Conservation (phyloP, 495 filamentous ascomycete species). For the Talaromyces thailandensis region DNA sequence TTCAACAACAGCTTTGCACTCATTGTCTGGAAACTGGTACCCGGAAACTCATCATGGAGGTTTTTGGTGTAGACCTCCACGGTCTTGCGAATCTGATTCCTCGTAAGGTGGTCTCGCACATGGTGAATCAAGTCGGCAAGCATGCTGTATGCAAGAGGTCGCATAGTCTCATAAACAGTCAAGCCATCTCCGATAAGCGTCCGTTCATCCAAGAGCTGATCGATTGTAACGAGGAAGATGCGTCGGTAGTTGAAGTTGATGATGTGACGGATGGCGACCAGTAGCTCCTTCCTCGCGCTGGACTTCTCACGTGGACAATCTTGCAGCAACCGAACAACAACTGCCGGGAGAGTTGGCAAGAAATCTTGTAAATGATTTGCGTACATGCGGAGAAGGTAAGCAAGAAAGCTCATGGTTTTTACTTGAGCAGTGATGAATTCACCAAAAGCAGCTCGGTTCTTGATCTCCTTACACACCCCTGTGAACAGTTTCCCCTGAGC, state of each 20-base stretch:
- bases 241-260: slow-evolving; percentile 98
- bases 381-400: slow-evolving; percentile 85
- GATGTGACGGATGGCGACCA: slow-evolving; percentile 95
- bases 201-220: slow-evolving; percentile 86
- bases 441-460: slow-evolving; percentile 88
- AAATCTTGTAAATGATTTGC: slow-evolving; percentile 84
- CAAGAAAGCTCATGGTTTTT: slow-evolving; percentile 98
- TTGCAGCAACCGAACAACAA: slow-evolving; percentile 84
- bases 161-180: slow-evolving; percentile 93
- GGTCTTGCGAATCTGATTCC: slow-evolving; percentile 85
- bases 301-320: slow-evolving; percentile 95
- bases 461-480: slow-evolving; percentile 88
- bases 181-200: slow-evolving; percentile 92
- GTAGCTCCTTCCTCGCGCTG: slow-evolving; percentile 82
- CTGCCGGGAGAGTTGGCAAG: slow-evolving; percentile 74
- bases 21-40: slow-evolving; percentile 99
- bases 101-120: slow-evolving; percentile 73
- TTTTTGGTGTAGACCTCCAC: slow-evolving; percentile 97
- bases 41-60: slow-evolving; percentile 89
- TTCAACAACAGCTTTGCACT: slow-evolving; percentile 94
- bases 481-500: slow-evolving; percentile 73
- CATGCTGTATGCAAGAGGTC: slow-evolving; percentile 96
- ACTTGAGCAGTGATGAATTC: slow-evolving; percentile 97
- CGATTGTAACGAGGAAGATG: slow-evolving; percentile 91
- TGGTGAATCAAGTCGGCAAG: slow-evolving; percentile 97